phyloP scores from a whole-genome alignment of 805 yeast species.

The Saccharomyces jurei region DNA sequence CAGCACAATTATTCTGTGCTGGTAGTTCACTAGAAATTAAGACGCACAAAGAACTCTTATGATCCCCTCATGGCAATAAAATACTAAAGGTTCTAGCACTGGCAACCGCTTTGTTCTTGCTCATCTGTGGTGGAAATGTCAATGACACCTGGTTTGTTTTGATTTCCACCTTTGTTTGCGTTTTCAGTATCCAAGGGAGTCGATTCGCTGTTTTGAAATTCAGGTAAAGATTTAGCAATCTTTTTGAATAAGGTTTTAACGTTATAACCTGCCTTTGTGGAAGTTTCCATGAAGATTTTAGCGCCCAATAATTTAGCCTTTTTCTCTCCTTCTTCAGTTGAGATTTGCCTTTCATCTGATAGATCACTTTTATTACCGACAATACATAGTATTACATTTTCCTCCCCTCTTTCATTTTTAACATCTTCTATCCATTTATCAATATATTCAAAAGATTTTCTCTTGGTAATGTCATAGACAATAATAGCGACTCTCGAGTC shows the following conservation, averaged over 20 bases:
- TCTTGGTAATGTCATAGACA: slow-evolving; percentile 87
- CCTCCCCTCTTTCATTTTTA: slow-evolving; percentile 79
- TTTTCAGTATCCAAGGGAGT: slow-evolving; percentile 18
- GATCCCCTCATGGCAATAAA: background rate
- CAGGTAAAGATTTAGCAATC: slow-evolving; percentile 87
- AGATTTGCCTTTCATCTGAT: slow-evolving; percentile 70
- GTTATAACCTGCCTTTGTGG: slow-evolving; percentile 91
- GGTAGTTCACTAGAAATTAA: background rate
- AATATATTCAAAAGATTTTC: slow-evolving; percentile 74
- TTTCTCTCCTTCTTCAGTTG: slow-evolving; percentile 75
- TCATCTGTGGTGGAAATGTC: slow-evolving; percentile 35
- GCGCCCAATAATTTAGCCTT: slow-evolving; percentile 67
- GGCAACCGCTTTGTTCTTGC: slow-evolving; percentile 33
- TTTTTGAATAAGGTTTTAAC: slow-evolving; percentile 84
- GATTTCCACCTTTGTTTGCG: slow-evolving; percentile 24
- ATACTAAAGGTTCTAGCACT: slow-evolving; percentile 24
- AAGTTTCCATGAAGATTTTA: slow-evolving; percentile 79
- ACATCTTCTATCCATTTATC: slow-evolving; percentile 94
- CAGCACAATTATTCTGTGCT: background rate
- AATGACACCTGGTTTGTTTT: slow-evolving; percentile 35
- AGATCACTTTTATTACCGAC: slow-evolving; percentile 92
- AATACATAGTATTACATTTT: slow-evolving; percentile 76
- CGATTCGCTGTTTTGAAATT: slow-evolving; percentile 42
- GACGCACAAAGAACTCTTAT: background rate
- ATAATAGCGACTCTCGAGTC: slow-evolving; percentile 97